Percentiles rank a stretch among this genome's conserved stretches.
Evolutionary conservation across 352 stramenopile genomes (phyloP).

Genomic region (Pythium aristosporum): DNA sequence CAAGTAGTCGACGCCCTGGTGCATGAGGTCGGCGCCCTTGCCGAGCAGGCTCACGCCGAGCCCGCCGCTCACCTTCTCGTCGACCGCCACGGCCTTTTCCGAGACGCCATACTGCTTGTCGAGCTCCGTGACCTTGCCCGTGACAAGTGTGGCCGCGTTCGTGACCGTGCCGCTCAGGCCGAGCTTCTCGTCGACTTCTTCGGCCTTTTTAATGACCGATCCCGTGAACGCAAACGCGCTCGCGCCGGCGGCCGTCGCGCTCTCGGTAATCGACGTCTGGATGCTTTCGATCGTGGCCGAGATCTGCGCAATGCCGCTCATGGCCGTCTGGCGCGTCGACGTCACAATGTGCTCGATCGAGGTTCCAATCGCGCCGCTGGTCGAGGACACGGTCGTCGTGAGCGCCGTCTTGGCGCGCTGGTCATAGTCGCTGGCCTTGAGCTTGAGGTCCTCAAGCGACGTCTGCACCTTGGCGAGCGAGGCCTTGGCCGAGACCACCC

Average conservation of each 20-base stretch:
- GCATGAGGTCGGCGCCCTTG: constrained; percentile 31
- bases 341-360: constrained; percentile 72
- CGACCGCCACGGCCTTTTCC: constrained; percentile 59
- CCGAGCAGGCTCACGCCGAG: constrained; percentile 69
- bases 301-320: constrained; percentile 61
- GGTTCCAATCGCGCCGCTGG: constrained; percentile 48
- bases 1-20: constrained; percentile 66
- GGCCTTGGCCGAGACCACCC: constrained; percentile 51
- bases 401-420: constrained; percentile 35
- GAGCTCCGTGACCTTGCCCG: constrained; percentile 50
- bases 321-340: constrained; percentile 49
- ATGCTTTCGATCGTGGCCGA: constrained; percentile 53
- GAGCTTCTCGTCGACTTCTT: constrained; percentile 58
- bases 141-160: constrained; percentile 46
- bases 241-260: constrained; percentile 34
- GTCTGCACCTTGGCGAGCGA: constrained; percentile 56
- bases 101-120: constrained; percentile 65
- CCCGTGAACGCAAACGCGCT: constrained; percentile 48
- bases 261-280: constrained; percentile 34
- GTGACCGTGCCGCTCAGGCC: constrained; percentile 53
- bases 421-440: constrained; percentile 63
- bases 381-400: constrained; percentile 40
- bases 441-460: constrained; percentile 26
- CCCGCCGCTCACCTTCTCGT: constrained; percentile 74
- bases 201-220: constrained; percentile 50